Evolutionary conservation across 1,139 yeast genomes (phyloP).

Genomic region (Saccharomyces hybrid): DNA sequence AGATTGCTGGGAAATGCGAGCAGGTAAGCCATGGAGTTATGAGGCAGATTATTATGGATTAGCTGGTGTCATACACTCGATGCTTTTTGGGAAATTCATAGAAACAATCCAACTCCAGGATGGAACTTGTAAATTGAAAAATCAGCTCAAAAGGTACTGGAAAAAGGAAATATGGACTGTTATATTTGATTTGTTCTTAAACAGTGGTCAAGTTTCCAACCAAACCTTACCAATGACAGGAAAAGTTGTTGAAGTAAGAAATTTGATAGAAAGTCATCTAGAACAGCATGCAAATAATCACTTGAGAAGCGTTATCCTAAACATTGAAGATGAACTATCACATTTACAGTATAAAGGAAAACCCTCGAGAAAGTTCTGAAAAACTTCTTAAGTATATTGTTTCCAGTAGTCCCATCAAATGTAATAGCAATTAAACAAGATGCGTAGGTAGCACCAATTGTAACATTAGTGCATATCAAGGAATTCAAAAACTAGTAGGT

Average conservation of each 20-base stretch:
- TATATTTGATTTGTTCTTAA: slow-evolving; percentile 57
- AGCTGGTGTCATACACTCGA: slow-evolving; percentile 66
- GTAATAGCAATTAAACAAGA: not conserved
- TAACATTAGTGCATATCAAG: not conserved
- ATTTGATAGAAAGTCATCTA: slow-evolving; percentile 41
- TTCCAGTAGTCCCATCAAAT: not conserved
- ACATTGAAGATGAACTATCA: slow-evolving; percentile 23
- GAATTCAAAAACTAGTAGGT: not conserved
- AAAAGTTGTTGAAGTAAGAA: slow-evolving; percentile 36
- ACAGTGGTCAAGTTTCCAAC: slow-evolving; percentile 39
- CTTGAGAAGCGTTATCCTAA: slow-evolving; percentile 17
- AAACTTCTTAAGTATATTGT: not conserved
- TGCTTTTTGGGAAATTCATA: slow-evolving; percentile 63
- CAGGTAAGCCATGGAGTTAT: slow-evolving; percentile 60
- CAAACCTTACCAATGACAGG: slow-evolving; percentile 37
- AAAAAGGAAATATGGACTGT: slow-evolving; percentile 64
- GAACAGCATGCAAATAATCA: slow-evolving; percentile 22
- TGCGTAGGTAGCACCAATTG: not conserved
- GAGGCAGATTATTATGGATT: slow-evolving; percentile 83
- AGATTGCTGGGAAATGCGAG: slow-evolving; percentile 71
- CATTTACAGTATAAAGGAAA: not conserved
- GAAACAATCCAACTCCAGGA: slow-evolving; percentile 34
- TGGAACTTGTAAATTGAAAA: slow-evolving; percentile 36
- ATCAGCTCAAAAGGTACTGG: slow-evolving; percentile 68
- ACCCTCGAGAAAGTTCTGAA: not conserved